These are phyloP conservation scores for Fragaria iinumae DNA, from an alignment of 306 rosid genomes.

Conservation along the genomic window DNA sequence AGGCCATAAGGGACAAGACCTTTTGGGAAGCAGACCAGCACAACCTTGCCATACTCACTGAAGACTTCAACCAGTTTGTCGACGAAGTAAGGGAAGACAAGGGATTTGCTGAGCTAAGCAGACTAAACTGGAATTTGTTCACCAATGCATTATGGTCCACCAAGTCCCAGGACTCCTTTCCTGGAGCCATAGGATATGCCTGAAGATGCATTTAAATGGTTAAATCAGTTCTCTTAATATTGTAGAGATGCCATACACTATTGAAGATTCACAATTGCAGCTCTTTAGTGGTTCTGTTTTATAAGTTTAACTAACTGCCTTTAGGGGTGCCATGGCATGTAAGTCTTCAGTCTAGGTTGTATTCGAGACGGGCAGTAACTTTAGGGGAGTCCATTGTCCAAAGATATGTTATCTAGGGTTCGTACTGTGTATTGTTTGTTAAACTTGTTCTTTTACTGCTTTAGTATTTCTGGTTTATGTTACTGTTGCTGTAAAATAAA, in stretches of 20 bases:
- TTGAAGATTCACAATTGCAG: background rate
- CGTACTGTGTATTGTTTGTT: background rate
- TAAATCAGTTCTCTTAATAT: background rate
- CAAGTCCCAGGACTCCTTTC: background rate
- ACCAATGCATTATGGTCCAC: background rate
- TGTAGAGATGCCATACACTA: background rate
- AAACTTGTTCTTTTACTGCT: slow-evolving; percentile 1
- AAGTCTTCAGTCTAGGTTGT: background rate
- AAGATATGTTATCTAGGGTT: background rate
- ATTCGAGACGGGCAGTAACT: background rate
- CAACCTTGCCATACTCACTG: too few relatives aligned
- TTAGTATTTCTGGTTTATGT: slow-evolving; percentile 20
- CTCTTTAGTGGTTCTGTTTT: background rate
- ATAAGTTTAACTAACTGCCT: background rate
- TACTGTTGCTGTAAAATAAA: slow-evolving; percentile 17
- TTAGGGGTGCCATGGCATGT: background rate
- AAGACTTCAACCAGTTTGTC: too few relatives aligned
- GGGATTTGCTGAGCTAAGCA: too few relatives aligned
- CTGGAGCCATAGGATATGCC: background rate
- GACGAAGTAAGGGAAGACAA: too few relatives aligned
- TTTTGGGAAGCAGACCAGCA: too few relatives aligned
- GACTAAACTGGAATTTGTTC: background rate
- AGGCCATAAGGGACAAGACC: too few relatives aligned
- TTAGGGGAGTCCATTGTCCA: background rate
- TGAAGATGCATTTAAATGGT: background rate